A percentile compares a stretch with the other conserved stretches of the same genome.
Evolutionary conservation across 1,284 basidiomycete species (phyloP).

Genomic region (Ceraceosorus bombacis): DNA sequence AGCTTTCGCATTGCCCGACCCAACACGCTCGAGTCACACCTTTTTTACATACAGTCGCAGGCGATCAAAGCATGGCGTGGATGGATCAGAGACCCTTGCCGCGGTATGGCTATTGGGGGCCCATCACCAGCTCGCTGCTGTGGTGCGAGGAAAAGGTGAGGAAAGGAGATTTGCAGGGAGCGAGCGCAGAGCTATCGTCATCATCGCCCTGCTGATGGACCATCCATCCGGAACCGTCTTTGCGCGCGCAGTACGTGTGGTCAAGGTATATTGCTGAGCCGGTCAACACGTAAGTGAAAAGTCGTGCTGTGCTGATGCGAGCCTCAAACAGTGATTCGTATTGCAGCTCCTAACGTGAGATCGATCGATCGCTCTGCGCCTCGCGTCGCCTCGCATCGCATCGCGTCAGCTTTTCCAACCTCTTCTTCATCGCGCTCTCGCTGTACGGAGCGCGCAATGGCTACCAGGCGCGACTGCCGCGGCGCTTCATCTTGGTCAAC

Average conservation of each 20-base stretch:
- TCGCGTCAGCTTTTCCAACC: conserved; percentile 46
- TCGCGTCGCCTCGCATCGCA: conserved; percentile 21
- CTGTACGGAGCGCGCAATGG: conserved; percentile 44
- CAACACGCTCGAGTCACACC: too few relatives aligned
- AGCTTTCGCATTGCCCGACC: too few relatives aligned
- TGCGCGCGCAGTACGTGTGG: conserved; percentile 24
- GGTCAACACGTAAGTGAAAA: conserved; percentile 24
- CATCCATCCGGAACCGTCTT: too few relatives aligned
- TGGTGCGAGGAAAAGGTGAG: too few relatives aligned
- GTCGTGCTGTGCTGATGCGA: conserved; percentile 46
- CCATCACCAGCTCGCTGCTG: too few relatives aligned
- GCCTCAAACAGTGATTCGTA: conserved; percentile 47
- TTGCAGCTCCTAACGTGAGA: conserved; percentile 23
- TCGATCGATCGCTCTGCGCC: conserved; percentile 45
- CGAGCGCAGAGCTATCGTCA: too few relatives aligned
- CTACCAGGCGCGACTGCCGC: conserved; percentile 20
- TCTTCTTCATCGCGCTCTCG: conserved; percentile 50
- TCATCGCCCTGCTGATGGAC: too few relatives aligned
- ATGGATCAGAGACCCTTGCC: too few relatives aligned
- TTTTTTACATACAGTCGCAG: too few relatives aligned
- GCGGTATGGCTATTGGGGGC: too few relatives aligned
- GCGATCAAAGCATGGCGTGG: too few relatives aligned
- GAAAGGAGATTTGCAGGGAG: too few relatives aligned
- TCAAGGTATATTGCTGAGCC: conserved; percentile 42
- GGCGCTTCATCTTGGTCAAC: conserved; percentile 28